Conservation (phyloP, 2,329 filamentous ascomycete species). For the Venturia oleaginea region DNA sequence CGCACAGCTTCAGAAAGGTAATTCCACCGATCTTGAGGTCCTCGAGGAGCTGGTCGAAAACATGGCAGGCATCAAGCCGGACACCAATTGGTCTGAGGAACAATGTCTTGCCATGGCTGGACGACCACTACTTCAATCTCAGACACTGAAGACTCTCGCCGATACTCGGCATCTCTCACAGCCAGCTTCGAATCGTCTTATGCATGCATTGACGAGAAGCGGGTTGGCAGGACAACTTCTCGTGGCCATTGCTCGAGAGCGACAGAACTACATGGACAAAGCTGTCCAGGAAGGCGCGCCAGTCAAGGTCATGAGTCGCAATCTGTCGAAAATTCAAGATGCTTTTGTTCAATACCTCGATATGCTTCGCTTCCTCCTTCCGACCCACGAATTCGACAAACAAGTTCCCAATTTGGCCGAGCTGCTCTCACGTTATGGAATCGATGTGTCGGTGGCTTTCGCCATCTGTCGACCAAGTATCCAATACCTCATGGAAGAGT, state of each 20-base stretch:
- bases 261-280: conserved; percentile 74
- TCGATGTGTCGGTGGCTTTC: conserved; percentile 76
- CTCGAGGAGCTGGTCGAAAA: conserved; percentile 81
- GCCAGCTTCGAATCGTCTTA: conserved; percentile 67
- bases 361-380: conserved; percentile 70
- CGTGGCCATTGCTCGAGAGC: conserved; percentile 84
- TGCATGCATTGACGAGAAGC: conserved; percentile 68
- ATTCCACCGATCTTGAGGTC: conserved; percentile 84
- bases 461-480: conserved; percentile 71
- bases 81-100: conserved; percentile 77
- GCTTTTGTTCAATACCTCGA: conserved; percentile 84
- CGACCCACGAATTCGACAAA: conserved; percentile 65
- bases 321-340: conserved; percentile 83
- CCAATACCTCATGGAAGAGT: conserved; percentile 39
- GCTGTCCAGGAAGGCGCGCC: conserved; percentile 64
- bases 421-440: conserved; percentile 67
- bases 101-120: conserved; percentile 85
- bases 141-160: conserved; percentile 69
- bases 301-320: conserved; percentile 79
- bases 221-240: conserved; percentile 73
- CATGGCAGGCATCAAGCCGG: conserved; percentile 88
- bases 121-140: conserved; percentile 66
- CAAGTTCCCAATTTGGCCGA: conserved; percentile 66
- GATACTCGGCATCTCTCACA: conserved; percentile 73
- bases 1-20: conserved; percentile 69